phyloP scores from a whole-genome alignment of 805 yeast species.

The Saccharomycopsis javanensis region DNA sequence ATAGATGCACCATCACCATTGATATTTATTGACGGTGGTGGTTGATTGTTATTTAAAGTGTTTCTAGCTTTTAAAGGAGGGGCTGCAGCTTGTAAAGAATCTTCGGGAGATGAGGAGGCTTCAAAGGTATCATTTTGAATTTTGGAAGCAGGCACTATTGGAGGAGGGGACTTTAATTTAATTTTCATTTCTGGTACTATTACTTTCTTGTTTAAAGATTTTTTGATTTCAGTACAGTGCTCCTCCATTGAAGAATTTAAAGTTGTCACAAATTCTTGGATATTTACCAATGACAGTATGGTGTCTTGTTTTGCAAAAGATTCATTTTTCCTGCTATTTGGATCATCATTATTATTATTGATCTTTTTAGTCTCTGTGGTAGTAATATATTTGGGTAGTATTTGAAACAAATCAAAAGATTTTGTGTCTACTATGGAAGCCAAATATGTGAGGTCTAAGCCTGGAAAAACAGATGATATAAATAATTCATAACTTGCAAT shows the following conservation, averaged over 20 bases:
- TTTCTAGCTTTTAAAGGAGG: background rate
- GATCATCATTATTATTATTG: background rate
- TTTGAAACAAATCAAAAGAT: background rate
- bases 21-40: background rate
- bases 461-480: conserved; percentile 30
- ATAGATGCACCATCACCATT: background rate
- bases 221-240: background rate
- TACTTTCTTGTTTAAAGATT: background rate
- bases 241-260: background rate
- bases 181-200: background rate
- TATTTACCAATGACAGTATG: background rate
- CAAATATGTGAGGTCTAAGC: conserved; percentile 26
- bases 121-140: background rate
- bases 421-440: background rate
- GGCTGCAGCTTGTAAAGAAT: background rate
- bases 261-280: background rate
- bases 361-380: background rate
- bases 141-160: background rate
- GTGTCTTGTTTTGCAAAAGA: no score
- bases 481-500: conserved; percentile 27
- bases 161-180: background rate
- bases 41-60: background rate
- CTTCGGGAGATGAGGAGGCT: background rate
- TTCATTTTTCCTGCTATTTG: background rate
- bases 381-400: background rate